Conservation (phyloP, 1,284 basidiomycete genomes). For the Termitomyces sp. region DNA sequence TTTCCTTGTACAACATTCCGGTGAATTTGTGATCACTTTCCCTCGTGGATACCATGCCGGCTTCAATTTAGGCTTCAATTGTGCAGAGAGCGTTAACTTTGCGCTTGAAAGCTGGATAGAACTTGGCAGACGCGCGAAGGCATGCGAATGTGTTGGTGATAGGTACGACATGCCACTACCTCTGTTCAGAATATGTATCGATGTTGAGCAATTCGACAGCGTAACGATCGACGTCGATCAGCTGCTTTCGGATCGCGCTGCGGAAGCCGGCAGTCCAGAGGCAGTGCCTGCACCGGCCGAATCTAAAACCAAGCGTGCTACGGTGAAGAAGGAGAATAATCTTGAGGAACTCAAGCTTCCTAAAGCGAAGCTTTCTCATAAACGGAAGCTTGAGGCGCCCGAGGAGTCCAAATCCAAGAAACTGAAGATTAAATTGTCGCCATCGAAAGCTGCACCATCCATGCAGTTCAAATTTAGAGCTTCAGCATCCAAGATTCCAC, state of each 20-base stretch:
- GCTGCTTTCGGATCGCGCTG: constrained; percentile 60
- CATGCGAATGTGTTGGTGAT: constrained; percentile 79
- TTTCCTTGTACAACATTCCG: constrained; percentile 82
- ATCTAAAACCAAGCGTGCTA: constrained; percentile 12
- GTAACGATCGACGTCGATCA: constrained; percentile 90
- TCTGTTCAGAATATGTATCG: constrained; percentile 6
- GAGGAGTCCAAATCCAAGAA: constrained; percentile 29
- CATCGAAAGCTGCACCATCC: constrained; percentile 19
- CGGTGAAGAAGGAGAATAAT: constrained; percentile 17
- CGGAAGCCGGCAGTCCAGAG: constrained; percentile 30
- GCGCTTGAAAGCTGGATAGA: constrained; percentile 95
- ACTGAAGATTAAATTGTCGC: constrained; percentile 29
- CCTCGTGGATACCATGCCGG: constrained; percentile 94
- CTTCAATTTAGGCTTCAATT: constrained; percentile 97
- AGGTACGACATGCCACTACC: constrained; percentile 47
- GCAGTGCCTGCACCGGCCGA: not conserved
- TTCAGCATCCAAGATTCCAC: constrained; percentile 32
- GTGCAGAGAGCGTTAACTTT: constrained; percentile 97
- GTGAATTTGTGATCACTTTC: constrained; percentile 96
- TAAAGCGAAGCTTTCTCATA: constrained; percentile 21
- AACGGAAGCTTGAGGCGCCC: constrained; percentile 30
- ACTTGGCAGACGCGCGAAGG: constrained; percentile 76
- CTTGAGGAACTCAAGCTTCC: constrained; percentile 11
- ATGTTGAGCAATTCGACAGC: constrained; percentile 35
- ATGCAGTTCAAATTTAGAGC: constrained; percentile 6